phyloP scores from a whole-genome alignment of 73 alveolate species.

The Stentor coeruleus region DNA sequence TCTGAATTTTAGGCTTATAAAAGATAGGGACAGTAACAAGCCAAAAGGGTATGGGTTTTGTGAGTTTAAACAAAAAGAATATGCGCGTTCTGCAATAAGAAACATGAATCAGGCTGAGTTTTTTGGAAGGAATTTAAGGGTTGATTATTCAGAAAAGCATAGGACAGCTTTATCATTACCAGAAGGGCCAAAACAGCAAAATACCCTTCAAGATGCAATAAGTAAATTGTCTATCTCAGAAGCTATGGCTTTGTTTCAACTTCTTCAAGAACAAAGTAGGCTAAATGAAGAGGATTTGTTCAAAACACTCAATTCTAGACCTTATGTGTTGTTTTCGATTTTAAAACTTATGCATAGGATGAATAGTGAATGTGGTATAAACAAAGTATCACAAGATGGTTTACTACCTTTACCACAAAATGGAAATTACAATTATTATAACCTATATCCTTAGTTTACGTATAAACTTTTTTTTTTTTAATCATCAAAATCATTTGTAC shows the following conservation, averaged over 20 bases:
- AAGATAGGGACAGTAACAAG: conserved; percentile 60
- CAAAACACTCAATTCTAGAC: not conserved
- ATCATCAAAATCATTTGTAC: too few relatives aligned
- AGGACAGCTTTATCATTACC: conserved; percentile 5
- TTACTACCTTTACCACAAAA: conserved; percentile 3
- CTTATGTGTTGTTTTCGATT: not conserved
- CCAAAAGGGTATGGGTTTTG: conserved; percentile 92
- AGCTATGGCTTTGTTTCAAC: not conserved
- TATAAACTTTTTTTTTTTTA: too few relatives aligned
- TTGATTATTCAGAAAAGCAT: conserved; percentile 46
- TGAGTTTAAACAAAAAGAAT: conserved; percentile 73
- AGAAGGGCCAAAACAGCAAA: conserved; percentile 15
- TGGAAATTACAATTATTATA: too few relatives aligned
- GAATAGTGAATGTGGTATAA: not conserved
- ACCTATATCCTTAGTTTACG: too few relatives aligned
- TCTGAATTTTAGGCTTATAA: conserved; percentile 60
- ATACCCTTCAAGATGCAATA: not conserved
- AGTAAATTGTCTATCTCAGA: not conserved
- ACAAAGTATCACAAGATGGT: not conserved
- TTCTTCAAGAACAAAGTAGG: not conserved
- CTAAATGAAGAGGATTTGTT: not conserved
- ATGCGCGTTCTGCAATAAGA: conserved; percentile 81
- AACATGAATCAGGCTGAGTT: conserved; percentile 72
- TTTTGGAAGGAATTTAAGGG: conserved; percentile 67
- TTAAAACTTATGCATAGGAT: conserved; percentile 12